phyloP scores from a whole-genome alignment of 192 early-diverging fungal genomes.

The Backusella psychrophila region DNA sequence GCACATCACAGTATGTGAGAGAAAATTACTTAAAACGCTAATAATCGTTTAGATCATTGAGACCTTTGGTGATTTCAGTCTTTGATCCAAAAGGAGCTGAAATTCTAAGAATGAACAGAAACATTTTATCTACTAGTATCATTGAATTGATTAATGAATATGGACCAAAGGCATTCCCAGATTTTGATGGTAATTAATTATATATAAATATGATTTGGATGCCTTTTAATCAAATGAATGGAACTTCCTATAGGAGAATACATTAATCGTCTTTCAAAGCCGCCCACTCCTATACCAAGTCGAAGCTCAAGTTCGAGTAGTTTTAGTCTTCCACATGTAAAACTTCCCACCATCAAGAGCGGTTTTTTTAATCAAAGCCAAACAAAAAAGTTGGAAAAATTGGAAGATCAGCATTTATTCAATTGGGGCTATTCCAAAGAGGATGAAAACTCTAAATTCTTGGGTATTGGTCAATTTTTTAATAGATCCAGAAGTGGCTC shows the following conservation, averaged over 20 bases:
- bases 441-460: background rate
- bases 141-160: conserved; percentile 82
- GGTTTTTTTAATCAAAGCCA: background rate
- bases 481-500: background rate
- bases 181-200: conserved; percentile 53
- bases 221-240: background rate
- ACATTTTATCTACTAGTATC: conserved; percentile 71
- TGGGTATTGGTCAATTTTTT: background rate
- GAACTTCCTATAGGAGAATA: conserved; percentile 13
- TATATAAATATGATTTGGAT: background rate
- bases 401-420: conserved; percentile 13
- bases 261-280: conserved; percentile 3
- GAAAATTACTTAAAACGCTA: background rate
- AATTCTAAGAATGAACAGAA: conserved; percentile 70
- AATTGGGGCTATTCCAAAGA: background rate
- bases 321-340: background rate
- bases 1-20: background rate
- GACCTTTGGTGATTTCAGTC: conserved; percentile 78
- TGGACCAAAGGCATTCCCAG: conserved; percentile 72
- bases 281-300: background rate
- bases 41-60: conserved; percentile 57
- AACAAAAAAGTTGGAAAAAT: background rate
- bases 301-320: conserved; percentile 8
- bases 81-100: conserved; percentile 52
- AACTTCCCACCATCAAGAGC: conserved; percentile 2